Conservation (phyloP, 495 filamentous ascomycete genomes). For the Penicillium pancosmium region DNA sequence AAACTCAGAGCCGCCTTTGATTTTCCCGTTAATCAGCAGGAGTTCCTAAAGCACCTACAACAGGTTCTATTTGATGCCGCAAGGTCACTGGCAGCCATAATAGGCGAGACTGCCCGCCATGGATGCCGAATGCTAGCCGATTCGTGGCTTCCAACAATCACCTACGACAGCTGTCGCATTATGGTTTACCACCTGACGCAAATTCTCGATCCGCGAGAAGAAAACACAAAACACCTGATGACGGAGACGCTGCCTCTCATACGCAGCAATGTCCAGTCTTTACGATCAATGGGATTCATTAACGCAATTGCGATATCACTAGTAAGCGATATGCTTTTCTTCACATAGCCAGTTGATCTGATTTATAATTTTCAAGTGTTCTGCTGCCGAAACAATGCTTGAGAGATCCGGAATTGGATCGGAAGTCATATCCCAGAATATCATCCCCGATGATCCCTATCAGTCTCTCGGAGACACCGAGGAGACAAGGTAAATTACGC, state of each 20-base stretch:
- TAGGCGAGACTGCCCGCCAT: slow-evolving; percentile 29
- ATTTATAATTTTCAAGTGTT: slow-evolving; percentile 11
- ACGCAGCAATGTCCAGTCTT: slow-evolving; percentile 30
- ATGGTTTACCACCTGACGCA: slow-evolving; percentile 40
- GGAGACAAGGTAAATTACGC: slow-evolving; percentile 15
- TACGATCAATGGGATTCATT: slow-evolving; percentile 29
- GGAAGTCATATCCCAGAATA: slow-evolving; percentile 28
- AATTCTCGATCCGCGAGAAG: slow-evolving; percentile 28
- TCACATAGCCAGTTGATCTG: too few species aligned
- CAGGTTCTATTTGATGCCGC: slow-evolving; percentile 33
- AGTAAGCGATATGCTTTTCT: slow-evolving; percentile 6
- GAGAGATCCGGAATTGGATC: slow-evolving; percentile 32
- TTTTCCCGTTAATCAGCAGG: slow-evolving; percentile 32
- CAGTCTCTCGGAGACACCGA: slow-evolving; percentile 21
- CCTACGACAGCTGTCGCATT: slow-evolving; percentile 37
- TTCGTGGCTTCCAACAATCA: slow-evolving; percentile 40
- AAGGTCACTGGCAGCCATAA: slow-evolving; percentile 30
- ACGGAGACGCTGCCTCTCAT: slow-evolving; percentile 27
- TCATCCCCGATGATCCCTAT: slow-evolving; percentile 36
- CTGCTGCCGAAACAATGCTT: slow-evolving; percentile 35
- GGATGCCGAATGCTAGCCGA: slow-evolving; percentile 31
- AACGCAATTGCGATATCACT: slow-evolving; percentile 28
- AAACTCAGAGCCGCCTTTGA: slow-evolving; percentile 35
- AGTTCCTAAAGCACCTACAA: slow-evolving; percentile 26
- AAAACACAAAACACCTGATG: slow-evolving; percentile 26